phyloP scores from a whole-genome alignment of 2,329 filamentous ascomycete species.

The Cercospora canescens region DNA sequence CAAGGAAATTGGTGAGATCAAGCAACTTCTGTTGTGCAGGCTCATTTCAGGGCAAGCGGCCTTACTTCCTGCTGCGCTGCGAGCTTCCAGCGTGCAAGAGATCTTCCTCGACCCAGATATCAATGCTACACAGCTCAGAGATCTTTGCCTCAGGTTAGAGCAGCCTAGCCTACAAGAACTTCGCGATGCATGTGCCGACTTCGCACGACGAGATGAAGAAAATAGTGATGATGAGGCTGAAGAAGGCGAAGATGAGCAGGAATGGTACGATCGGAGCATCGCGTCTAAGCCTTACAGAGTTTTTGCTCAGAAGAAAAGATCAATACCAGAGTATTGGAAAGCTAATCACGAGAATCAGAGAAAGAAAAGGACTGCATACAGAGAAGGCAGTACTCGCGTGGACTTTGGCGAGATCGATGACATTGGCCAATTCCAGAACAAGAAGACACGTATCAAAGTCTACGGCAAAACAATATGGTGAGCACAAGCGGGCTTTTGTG shows the following conservation, averaged over 20 bases:
- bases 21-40: background rate
- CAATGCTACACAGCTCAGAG: slow-evolving; percentile 45
- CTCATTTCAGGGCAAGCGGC: background rate
- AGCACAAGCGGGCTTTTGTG: background rate
- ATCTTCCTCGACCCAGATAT: slow-evolving; percentile 47
- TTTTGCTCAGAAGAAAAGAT: background rate
- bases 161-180: slow-evolving; percentile 51
- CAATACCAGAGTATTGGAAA: background rate
- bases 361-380: background rate
- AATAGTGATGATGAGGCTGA: slow-evolving; percentile 16
- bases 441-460: background rate
- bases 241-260: background rate
- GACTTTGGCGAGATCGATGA: background rate
- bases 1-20: background rate
- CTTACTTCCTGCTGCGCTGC: background rate
- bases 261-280: background rate
- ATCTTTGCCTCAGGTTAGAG: slow-evolving; percentile 51
- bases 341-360: background rate
- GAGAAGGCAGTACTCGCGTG: background rate
- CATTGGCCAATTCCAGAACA: background rate
- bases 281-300: background rate
- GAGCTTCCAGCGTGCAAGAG: slow-evolving; percentile 46
- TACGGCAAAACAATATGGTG: background rate
- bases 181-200: slow-evolving; percentile 53
- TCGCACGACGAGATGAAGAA: slow-evolving; percentile 43